phyloP scores from a whole-genome alignment of 2,329 filamentous ascomycete genomes.

The Polychaeton citri region DNA sequence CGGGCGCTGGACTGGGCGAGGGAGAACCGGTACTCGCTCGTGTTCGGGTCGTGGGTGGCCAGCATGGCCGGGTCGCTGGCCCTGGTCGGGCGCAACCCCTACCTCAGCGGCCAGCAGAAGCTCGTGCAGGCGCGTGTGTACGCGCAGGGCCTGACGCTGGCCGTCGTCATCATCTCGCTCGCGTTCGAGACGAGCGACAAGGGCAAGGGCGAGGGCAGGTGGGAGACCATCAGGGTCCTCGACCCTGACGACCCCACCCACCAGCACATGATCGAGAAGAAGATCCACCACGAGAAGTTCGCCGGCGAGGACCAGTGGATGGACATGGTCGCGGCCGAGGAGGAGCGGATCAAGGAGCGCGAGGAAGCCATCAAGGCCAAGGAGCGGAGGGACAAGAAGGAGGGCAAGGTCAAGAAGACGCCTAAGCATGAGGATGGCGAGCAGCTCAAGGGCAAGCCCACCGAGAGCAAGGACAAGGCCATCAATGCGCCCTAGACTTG shows the following conservation, averaged over 20 bases:
- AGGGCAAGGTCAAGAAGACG: conserved; percentile 8
- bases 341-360: conserved; percentile 45
- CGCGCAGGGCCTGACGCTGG: conserved; percentile 77
- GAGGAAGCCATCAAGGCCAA: conserved; percentile 23
- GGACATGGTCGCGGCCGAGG: conserved; percentile 75
- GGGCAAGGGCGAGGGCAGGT: conserved; percentile 59
- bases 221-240: conserved; percentile 71
- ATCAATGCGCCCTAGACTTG: conserved; percentile 9
- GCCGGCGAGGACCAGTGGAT: conserved; percentile 88
- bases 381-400: conserved; percentile 12
- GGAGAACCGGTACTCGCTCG: conserved; percentile 75
- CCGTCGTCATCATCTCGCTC: conserved; percentile 68
- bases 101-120: conserved; percentile 67
- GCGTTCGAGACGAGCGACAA: conserved; percentile 73
- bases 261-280: conserved; percentile 74
- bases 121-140: conserved; percentile 90
- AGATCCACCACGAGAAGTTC: conserved; percentile 75
- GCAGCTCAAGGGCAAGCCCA: conserved; percentile 1
- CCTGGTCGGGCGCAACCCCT: conserved; percentile 64
- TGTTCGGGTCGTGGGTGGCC: conserved; percentile 68
- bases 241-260: conserved; percentile 74
- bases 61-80: conserved; percentile 63
- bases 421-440: conserved; percentile 3
- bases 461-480: conserved; percentile 7
- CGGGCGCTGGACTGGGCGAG: conserved; percentile 59